A percentile compares a stretch with the other conserved stretches of the same genome.
Conservation (phyloP, 768 basidiomycete genomes). For the Baorangia bicolor region DNA sequence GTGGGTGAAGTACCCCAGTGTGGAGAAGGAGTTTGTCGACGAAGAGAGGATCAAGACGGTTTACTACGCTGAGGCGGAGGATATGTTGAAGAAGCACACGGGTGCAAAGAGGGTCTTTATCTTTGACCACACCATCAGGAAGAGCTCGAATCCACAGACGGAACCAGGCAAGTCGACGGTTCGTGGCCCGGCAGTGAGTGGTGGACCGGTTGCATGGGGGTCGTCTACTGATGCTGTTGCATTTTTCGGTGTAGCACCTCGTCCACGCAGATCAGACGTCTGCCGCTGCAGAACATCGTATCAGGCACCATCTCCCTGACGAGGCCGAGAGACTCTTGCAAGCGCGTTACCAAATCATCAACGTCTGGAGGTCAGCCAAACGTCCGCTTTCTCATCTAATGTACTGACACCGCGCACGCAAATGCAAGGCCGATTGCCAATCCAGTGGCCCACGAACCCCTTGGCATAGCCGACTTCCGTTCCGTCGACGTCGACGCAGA, state of each 20-base stretch:
- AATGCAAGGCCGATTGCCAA: slow-evolving; percentile 31
- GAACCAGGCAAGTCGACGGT: neutral
- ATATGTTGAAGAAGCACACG: slow-evolving; percentile 36
- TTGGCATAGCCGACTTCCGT: slow-evolving; percentile 40
- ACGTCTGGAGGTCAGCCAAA: slow-evolving; percentile 38
- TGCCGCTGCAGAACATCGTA: slow-evolving; percentile 33
- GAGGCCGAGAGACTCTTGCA: slow-evolving; percentile 41
- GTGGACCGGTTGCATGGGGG: neutral
- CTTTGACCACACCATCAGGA: slow-evolving; percentile 44
- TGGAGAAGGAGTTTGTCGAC: slow-evolving; percentile 37
- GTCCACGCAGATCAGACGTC: slow-evolving; percentile 45
- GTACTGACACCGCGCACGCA: neutral
- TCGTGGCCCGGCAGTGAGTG: slow-evolving; percentile 32
- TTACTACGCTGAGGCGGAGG: slow-evolving; percentile 41
- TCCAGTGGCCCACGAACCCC: slow-evolving; percentile 36
- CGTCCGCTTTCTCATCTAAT: neutral
- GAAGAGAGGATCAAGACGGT: slow-evolving; percentile 33
- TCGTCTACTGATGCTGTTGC: neutral
- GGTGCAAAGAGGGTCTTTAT: slow-evolving; percentile 39
- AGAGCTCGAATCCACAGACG: neutral
- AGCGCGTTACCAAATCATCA: slow-evolving; percentile 41
- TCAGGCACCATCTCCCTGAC: slow-evolving; percentile 35
- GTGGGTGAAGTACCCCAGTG: slow-evolving; percentile 31
- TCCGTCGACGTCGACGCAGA: slow-evolving; percentile 33
- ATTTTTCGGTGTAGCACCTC: slow-evolving; percentile 21